Percentiles rank a stretch among this genome's conserved stretches.
Conservation (phyloP, 2,329 filamentous ascomycete species). For the Penicillium sp. region DNA sequence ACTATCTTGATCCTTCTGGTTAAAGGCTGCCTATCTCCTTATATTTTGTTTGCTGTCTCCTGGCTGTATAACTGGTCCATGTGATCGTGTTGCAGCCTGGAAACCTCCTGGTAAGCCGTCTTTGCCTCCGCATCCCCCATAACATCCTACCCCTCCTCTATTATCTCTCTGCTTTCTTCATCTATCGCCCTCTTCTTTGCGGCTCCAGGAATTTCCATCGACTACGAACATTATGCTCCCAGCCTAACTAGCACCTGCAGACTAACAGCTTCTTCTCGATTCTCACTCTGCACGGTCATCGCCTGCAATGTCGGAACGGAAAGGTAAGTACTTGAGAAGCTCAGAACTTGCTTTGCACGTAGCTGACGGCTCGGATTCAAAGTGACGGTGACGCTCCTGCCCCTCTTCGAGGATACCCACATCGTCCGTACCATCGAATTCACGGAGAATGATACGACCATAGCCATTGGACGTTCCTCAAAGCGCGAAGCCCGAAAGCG, state of each 20-base stretch:
- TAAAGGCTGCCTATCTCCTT: neutral
- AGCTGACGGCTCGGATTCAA: conserved; percentile 9
- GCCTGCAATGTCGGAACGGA: conserved; percentile 22
- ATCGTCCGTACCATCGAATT: conserved; percentile 33
- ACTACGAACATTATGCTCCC: neutral
- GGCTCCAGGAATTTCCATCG: neutral
- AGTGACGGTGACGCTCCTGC: conserved; percentile 37
- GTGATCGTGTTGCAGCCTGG: conserved; percentile 10
- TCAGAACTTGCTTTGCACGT: neutral
- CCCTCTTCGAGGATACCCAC: conserved; percentile 22
- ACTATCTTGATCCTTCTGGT: neutral
- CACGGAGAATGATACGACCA: conserved; percentile 23
- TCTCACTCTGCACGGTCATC: neutral
- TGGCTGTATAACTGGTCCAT: conserved; percentile 3
- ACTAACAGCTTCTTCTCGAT: neutral
- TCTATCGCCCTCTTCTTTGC: neutral
- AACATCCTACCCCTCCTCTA: neutral
- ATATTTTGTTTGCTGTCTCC: neutral
- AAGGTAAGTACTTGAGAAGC: conserved; percentile 20
- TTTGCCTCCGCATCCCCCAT: neutral
- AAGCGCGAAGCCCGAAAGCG: conserved; percentile 39
- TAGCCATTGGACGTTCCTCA: conserved; percentile 44
- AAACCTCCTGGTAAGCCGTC: conserved; percentile 8
- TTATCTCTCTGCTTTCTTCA: neutral
- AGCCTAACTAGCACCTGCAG: neutral